A percentile compares a stretch with the other conserved stretches of the same genome.
Evolutionary conservation across 345 rosid species (phyloP).

Genomic region (Lumnitzera littorea): DNA sequence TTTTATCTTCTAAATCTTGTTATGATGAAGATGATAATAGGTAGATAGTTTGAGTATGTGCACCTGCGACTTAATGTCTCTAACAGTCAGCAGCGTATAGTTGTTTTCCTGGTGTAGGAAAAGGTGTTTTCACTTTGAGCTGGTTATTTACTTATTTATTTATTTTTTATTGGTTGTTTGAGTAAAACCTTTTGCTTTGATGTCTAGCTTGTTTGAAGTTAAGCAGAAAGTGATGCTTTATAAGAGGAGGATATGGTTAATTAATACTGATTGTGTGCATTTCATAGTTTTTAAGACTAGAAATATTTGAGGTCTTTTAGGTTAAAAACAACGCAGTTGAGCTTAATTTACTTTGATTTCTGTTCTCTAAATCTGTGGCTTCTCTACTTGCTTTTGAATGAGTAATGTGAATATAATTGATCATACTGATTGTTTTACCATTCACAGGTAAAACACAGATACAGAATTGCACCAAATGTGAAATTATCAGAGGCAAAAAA

Average conservation of each 20-base stretch:
- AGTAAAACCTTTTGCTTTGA: too few species aligned
- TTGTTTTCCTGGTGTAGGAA: too few species aligned
- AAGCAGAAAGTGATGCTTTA: not conserved
- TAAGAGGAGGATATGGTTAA: not conserved
- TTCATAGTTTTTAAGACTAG: too few species aligned
- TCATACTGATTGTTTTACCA: not conserved
- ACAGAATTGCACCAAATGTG: slow-evolving; percentile 43
- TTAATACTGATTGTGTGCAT: too few species aligned
- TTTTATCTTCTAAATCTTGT: slow-evolving; percentile 6
- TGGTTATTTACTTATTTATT: too few species aligned
- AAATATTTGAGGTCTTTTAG: too few species aligned
- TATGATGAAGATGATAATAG: not conserved
- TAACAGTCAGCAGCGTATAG: too few species aligned
- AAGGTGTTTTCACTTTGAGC: too few species aligned
- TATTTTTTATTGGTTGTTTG: too few species aligned
- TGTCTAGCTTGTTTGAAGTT: too few species aligned
- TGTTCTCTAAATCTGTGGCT: not conserved
- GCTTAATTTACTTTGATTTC: too few species aligned
- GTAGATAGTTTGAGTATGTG: not conserved
- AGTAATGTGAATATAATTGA: not conserved
- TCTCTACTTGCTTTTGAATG: not conserved
- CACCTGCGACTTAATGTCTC: not conserved
- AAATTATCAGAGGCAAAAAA: slow-evolving; percentile 36
- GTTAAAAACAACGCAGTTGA: too few species aligned
- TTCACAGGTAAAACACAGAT: slow-evolving; percentile 76